Base-by-base conservation (phyloP, 108 stramenopile species). In the Discostella pseudostelligera region DNA sequence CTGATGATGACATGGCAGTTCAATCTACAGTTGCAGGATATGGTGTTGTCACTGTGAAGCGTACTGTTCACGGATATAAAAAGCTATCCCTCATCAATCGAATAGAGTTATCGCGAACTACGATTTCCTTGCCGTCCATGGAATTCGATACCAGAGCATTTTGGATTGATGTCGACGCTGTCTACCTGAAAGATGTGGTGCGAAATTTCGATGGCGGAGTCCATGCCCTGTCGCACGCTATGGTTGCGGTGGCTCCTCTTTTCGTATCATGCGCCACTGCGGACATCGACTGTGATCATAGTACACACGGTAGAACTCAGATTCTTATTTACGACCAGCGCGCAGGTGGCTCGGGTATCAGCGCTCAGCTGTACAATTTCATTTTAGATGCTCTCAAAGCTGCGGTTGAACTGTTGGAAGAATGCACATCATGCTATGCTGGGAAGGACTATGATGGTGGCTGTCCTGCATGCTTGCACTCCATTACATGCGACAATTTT, bases 161-260 rank as follows among this genome's bases (percentile, higher is more conserved):
- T 20, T 99, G 97, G 96, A 56, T 96, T 39, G 98, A 99, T 69
- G 69, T 92, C 19, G 86, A 87, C 54, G 83, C 88, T 8, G 26
- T 59, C n/a, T 60, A 55, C 36, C 62, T 93, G 4, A 49, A 53
- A 36, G 76, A 61, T 19, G 51, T 82, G 11, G 57, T 90, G 21
- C 25, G 32, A 4, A 58, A 72, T 44, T 93, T 77, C 65, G 86
- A 87, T 59, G 62, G 71, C 26, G 96, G 97, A 2, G 81, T 96
- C 4, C 97, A 98, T 79, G 96, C 96, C 14, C 67, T 95, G 0
- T 90, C 85, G 9, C 97, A 98, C 74, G 93, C 95, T 7, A 59
- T 98, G 44, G 73, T 96, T 10, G 89, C 93, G 16, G 90, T 96
- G 40, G 86, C 94, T 35, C 96, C 97, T 22, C 74, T 95, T 26